Conservation (phyloP, 108 stramenopile genomes). For the Stephanodiscus triporus region DNA sequence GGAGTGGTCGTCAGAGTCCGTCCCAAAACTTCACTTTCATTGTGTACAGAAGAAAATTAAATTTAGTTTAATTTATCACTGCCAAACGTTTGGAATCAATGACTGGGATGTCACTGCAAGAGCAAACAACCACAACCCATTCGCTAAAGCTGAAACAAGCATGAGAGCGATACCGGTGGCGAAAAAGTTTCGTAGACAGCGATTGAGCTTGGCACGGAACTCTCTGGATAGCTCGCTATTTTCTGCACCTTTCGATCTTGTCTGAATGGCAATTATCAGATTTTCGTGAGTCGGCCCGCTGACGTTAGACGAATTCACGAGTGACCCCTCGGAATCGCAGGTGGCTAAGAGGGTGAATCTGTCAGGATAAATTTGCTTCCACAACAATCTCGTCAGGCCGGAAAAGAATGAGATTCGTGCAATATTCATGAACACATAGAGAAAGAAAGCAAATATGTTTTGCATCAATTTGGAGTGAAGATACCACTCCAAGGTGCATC, state of each 20-base stretch:
- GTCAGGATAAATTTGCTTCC: conserved; percentile 51
- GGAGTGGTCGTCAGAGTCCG: too few relatives aligned
- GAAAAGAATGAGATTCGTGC: conserved; percentile 47
- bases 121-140: conserved; percentile 20
- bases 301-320: conserved; percentile 23
- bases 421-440: conserved; percentile 53
- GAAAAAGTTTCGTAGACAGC: conserved; percentile 32
- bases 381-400: conserved; percentile 44
- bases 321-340: conserved; percentile 40
- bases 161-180: conserved; percentile 11
- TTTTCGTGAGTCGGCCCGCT: conserved; percentile 20
- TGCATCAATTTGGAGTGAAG: conserved; percentile 55
- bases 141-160: conserved; percentile 18
- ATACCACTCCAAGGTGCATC: conserved; percentile 55
- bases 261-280: conserved; percentile 38
- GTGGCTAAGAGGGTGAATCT: conserved; percentile 47
- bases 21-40: too few relatives aligned
- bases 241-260: conserved; percentile 11
- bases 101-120: conserved; percentile 27
- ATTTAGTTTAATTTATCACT: too few relatives aligned
- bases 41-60: too few relatives aligned
- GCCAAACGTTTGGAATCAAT: conserved; percentile 21
- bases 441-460: conserved; percentile 39
- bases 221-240: conserved; percentile 23
- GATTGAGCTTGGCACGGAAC: conserved; percentile 33